phyloP scores from a whole-genome alignment of 2,329 filamentous ascomycete genomes.

The Fusarium continuum region DNA sequence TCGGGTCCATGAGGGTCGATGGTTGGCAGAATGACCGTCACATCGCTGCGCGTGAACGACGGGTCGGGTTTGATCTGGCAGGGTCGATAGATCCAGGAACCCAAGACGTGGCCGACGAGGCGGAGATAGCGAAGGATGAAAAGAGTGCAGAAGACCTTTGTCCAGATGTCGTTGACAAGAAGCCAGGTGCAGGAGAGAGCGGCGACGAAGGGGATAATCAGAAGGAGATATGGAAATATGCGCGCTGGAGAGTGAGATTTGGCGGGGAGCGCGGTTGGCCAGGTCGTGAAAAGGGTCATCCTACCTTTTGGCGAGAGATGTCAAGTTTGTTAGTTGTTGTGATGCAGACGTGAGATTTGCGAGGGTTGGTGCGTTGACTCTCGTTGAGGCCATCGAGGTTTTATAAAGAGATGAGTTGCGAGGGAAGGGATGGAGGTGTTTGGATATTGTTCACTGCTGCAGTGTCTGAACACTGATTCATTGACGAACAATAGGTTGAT shows the following conservation, averaged over 20 bases:
- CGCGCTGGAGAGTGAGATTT: not conserved
- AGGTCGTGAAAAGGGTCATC: not conserved
- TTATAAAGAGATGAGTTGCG: not conserved
- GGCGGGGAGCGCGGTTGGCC: not conserved
- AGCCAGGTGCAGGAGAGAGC: constrained; percentile 24
- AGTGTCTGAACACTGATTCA: not conserved
- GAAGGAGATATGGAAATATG: constrained; percentile 7
- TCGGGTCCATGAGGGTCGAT: constrained; percentile 53
- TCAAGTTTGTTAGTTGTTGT: not conserved
- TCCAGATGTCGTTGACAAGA: constrained; percentile 23
- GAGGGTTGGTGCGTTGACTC: not conserved
- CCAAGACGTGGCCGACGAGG: constrained; percentile 54
- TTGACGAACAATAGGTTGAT: not conserved
- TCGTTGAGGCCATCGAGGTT: not conserved
- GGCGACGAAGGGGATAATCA: not conserved
- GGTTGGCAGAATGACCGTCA: constrained; percentile 63
- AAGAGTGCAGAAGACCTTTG: constrained; percentile 32
- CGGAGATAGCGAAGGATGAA: constrained; percentile 56
- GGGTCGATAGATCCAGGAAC: constrained; percentile 53
- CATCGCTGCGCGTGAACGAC: constrained; percentile 49
- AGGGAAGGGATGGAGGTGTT: not conserved
- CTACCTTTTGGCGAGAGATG: not conserved
- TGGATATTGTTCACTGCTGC: not conserved
- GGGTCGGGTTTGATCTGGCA: constrained; percentile 42
- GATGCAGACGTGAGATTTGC: not conserved